Base-by-base conservation (phyloP, 2,329 filamentous ascomycete species). In the Fusarium musae region DNA sequence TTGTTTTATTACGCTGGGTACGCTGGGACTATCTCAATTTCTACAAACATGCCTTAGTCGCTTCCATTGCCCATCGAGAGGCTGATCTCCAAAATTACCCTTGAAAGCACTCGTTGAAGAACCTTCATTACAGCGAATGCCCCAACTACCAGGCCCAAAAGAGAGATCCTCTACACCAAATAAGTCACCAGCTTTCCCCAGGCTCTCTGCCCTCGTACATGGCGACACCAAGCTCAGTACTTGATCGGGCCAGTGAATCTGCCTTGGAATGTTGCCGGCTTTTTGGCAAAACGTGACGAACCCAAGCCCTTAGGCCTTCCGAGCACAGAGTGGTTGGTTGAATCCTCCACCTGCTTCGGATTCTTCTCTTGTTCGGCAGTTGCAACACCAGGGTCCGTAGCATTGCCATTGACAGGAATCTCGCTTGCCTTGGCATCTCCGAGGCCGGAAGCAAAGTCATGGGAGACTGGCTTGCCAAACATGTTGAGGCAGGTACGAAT, bases 401-500 rank as follows among this genome's bases (percentile, higher is more conserved):
- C 19, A 40, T 40, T 30, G 26, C 5, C 10, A 30, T 40, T n/a
- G 5, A 15, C 3, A 13, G 47, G 47, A n/a, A n/a, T 9, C 32
- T 28, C 10, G 19, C 9, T n/a, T 40, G 26, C 15, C 5, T n/a
- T 42, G 23, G 26, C 21, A 28, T n/a, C 23, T n/a, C 4, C 49
- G 17, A 52, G 32, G n/a, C 9, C 30, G 11, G 30, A 15, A 52
- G 16, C 15, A 47, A 19, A 26, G 12, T 57, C 39, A 13, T 12
- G 34, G 17, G 28, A 44, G 34, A 39, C 8, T 11, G 40, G 26
- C n/a, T 34, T 52, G n/a, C 63, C 28, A 3, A 37, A 53, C 4
- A 68, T 12, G 4, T 50, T 28, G 6, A 39, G 46, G 30, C 80
- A 66, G 15, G 73, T 52, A 9, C 75, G 73, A 7, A 82, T 62